phyloP scores from a whole-genome alignment of 2,329 filamentous ascomycete species.

The Phyllosticta citrichinensis region DNA sequence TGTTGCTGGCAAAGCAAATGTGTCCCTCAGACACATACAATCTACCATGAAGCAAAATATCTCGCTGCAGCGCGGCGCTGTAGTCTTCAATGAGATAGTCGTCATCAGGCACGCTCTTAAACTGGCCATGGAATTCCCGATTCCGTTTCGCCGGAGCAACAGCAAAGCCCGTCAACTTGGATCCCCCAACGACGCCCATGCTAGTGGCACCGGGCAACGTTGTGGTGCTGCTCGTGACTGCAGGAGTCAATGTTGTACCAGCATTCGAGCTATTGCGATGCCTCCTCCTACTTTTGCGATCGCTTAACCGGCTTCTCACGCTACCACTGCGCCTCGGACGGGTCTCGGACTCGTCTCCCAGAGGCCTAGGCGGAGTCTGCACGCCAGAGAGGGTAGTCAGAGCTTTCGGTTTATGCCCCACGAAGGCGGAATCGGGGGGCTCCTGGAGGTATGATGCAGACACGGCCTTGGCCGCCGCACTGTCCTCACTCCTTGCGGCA shows the following conservation, averaged over 20 bases:
- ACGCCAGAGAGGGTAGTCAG: conserved; percentile 27
- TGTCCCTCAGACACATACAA: conserved; percentile 96
- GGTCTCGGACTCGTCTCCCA: conserved; percentile 47
- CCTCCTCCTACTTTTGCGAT: conserved; percentile 43
- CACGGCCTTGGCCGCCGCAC: conserved; percentile 49
- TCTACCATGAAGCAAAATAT: conserved; percentile 87
- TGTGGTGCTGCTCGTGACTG: conserved; percentile 59
- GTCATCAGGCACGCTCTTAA: conserved; percentile 94
- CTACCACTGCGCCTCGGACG: conserved; percentile 45
- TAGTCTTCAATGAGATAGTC: conserved; percentile 98
- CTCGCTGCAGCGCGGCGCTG: conserved; percentile 88
- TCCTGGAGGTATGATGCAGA: conserved; percentile 48
- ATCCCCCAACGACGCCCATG: conserved; percentile 45
- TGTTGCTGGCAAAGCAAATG: conserved; percentile 98
- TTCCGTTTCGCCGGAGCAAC: conserved; percentile 95
- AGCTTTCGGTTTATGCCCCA: conserved; percentile 30
- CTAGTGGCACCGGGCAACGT: conserved; percentile 53
- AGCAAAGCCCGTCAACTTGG: conserved; percentile 86
- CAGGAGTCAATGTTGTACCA: conserved; percentile 58
- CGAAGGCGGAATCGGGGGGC: conserved; percentile 16
- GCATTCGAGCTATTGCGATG: conserved; percentile 74
- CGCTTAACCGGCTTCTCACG: conserved; percentile 44
- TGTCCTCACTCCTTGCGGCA: conserved; percentile 48
- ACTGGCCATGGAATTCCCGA: conserved; percentile 84
- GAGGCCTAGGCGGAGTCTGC: conserved; percentile 50